These are phyloP conservation scores for Plasmodiophora brassicae DNA, from an alignment of 208 protist species.

Conservation along the genomic window DNA sequence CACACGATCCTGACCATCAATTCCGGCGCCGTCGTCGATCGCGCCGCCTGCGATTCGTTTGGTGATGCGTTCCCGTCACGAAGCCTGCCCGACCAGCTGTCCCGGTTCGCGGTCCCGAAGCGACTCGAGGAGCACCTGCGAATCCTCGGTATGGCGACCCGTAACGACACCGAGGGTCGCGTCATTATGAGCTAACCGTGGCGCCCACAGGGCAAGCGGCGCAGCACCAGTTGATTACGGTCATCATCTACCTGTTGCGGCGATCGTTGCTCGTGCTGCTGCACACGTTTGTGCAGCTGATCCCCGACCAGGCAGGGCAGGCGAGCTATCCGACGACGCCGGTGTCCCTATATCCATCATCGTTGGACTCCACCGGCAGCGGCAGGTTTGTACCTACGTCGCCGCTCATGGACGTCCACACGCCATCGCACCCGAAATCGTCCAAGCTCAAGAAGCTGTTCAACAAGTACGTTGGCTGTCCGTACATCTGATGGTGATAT, in stretches of 20 bases:
- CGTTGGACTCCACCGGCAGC: neutral
- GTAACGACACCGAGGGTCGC: no score
- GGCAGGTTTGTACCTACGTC: neutral
- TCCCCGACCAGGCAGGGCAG: neutral
- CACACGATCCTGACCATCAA: conserved; percentile 3
- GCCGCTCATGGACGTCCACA: no score
- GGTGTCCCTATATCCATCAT: neutral
- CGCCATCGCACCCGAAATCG: no score
- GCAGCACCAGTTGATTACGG: neutral
- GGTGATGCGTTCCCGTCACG: neutral
- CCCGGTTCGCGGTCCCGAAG: neutral
- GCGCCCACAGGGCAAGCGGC: neutral
- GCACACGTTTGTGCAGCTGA: conserved; percentile 10
- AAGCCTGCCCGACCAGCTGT: neutral
- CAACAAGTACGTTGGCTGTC: neutral
- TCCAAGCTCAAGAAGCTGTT: conserved; percentile 32
- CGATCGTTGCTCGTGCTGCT: neutral
- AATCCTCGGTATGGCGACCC: neutral
- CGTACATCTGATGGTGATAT: no score
- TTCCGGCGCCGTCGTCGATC: neutral
- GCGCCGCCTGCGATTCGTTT: neutral
- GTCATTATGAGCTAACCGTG: no score
- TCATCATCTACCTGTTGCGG: neutral
- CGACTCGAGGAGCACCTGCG: neutral
- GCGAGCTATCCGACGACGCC: neutral